Percentiles rank a stretch among this genome's conserved stretches.
Evolutionary conservation across 225 moss, liverwort and hornwort genomes (phyloP).

Genomic region (Physcomitrium patens): DNA sequence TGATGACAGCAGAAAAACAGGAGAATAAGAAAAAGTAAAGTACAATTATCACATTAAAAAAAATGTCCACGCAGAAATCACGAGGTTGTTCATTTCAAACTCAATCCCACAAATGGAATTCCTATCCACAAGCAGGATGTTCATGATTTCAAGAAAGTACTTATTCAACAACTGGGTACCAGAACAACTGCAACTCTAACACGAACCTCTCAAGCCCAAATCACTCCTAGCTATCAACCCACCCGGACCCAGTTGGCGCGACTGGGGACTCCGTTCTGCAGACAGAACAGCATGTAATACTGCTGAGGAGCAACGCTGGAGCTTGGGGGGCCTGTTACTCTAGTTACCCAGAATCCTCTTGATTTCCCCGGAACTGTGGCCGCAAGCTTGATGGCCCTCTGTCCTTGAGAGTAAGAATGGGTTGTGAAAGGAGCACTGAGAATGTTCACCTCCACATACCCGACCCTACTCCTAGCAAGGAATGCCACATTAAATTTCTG

Average conservation of each 20-base stretch:
- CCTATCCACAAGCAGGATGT: too few relatives aligned
- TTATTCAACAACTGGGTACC: too few relatives aligned
- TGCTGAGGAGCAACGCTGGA: constrained; percentile 12
- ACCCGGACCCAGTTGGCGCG: constrained; percentile 24
- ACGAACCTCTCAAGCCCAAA: too few relatives aligned
- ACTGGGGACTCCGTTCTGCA: constrained; percentile 29
- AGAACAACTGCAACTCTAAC: too few relatives aligned
- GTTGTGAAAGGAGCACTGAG: background rate
- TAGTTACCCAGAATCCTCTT: background rate
- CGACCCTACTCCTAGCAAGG: background rate
- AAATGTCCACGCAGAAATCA: too few relatives aligned
- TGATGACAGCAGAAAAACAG: too few relatives aligned
- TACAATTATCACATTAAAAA: too few relatives aligned
- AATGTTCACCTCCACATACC: background rate
- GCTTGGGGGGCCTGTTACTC: background rate
- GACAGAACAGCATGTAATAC: constrained; percentile 33
- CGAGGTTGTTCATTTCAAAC: too few relatives aligned
- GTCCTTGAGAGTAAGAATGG: background rate
- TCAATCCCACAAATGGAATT: too few relatives aligned
- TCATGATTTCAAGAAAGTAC: too few relatives aligned
- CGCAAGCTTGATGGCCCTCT: background rate
- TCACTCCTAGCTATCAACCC: background rate
- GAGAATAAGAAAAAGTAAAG: too few relatives aligned
- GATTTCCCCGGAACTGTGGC: background rate
- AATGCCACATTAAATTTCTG: background rate